phyloP scores from a whole-genome alignment of 768 basidiomycete species.

The Sarcodon aspratus region DNA sequence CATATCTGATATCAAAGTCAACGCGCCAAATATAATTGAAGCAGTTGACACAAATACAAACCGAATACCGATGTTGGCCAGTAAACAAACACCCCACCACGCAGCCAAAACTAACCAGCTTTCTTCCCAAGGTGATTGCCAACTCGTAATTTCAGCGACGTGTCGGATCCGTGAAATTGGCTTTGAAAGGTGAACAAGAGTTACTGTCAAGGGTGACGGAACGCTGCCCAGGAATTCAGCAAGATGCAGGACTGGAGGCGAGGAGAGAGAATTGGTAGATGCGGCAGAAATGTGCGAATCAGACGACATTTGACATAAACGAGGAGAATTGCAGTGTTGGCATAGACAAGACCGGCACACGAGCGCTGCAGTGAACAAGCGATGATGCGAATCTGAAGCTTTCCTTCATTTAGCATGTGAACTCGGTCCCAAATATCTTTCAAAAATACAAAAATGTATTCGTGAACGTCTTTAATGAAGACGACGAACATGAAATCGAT shows the following conservation, averaged over 20 bases:
- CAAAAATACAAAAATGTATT: too few relatives aligned
- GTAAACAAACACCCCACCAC: constrained; percentile 75
- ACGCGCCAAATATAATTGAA: background rate
- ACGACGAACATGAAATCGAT: too few relatives aligned
- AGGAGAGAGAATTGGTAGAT: background rate
- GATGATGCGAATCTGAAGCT: too few relatives aligned
- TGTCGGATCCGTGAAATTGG: constrained; percentile 31
- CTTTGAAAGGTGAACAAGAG: constrained; percentile 54
- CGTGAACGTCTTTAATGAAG: too few relatives aligned
- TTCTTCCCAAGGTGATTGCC: constrained; percentile 47
- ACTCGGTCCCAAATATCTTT: too few relatives aligned
- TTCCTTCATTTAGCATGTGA: too few relatives aligned
- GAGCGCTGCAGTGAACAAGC: too few relatives aligned
- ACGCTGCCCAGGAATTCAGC: constrained; percentile 44
- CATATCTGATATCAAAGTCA: constrained; percentile 28
- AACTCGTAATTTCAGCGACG: constrained; percentile 38
- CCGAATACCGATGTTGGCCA: constrained; percentile 33
- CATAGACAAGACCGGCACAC: too few relatives aligned
- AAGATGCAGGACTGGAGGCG: constrained; percentile 2
- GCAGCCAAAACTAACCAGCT: constrained; percentile 52
- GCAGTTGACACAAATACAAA: constrained; percentile 15
- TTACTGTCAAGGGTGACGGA: constrained; percentile 48
- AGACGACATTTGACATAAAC: too few relatives aligned
- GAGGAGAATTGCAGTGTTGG: too few relatives aligned
- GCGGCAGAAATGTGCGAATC: background rate